These are phyloP conservation scores for Fonsecaea multimorphosa DNA, from an alignment of 2,329 filamentous ascomycete species.

Conservation along the genomic window DNA sequence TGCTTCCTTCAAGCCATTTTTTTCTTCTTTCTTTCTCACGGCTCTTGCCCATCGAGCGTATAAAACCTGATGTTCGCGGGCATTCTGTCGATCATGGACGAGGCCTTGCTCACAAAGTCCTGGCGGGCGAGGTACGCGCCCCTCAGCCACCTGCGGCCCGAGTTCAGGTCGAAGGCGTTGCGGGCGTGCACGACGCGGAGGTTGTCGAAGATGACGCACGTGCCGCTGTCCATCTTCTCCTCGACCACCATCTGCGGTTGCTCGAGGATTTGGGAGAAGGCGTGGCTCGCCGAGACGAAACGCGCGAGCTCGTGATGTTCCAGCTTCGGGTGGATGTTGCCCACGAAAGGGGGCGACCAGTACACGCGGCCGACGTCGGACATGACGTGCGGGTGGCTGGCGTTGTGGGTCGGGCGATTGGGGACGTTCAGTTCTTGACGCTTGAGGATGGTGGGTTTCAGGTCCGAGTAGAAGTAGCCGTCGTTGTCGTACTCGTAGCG, in stretches of 20 bases:
- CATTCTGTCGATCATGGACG: conserved; percentile 22
- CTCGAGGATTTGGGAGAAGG: conserved; percentile 68
- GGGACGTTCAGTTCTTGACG: conserved; percentile 22
- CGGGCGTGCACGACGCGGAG: conserved; percentile 80
- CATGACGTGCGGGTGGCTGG: conserved; percentile 17
- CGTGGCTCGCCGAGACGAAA: conserved; percentile 55
- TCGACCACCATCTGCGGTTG: conserved; percentile 66
- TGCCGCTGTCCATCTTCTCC: conserved; percentile 75
- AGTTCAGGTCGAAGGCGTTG: conserved; percentile 69
- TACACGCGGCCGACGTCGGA: conserved; percentile 55
- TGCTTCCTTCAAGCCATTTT: too few species aligned
- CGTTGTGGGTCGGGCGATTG: conserved; percentile 26
- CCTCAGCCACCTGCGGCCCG: conserved; percentile 78
- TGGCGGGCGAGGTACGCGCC: conserved; percentile 81
- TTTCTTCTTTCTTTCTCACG: not conserved
- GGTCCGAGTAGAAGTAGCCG: conserved; percentile 66
- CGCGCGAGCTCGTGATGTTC: conserved; percentile 16
- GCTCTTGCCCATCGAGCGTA: not conserved
- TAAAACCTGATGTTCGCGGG: conserved; percentile 14
- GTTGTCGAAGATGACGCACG: conserved; percentile 95
- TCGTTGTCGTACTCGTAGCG: conserved; percentile 64
- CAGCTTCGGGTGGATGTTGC: conserved; percentile 50
- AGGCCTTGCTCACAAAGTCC: conserved; percentile 53
- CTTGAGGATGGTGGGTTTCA: conserved; percentile 61
- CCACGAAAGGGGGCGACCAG: conserved; percentile 85